These are phyloP conservation scores for Petunia secreta DNA, from an alignment of 257 asterid species.

Conservation along the genomic window DNA sequence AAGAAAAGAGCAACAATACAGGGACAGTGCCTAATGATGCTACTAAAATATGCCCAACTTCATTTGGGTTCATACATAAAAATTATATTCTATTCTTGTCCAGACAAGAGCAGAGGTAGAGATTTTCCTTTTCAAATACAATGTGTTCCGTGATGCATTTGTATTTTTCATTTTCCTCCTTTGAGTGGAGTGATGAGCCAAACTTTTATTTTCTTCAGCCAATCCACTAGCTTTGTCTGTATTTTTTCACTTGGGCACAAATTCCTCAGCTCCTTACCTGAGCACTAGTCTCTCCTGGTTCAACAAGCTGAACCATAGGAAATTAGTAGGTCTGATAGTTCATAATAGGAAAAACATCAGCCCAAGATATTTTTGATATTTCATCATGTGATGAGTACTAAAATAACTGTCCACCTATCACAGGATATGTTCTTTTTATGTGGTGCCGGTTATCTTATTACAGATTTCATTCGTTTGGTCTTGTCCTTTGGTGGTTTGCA, in stretches of 20 bases:
- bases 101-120: neutral
- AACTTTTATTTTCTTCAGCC: neutral
- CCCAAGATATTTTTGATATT: neutral
- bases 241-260: neutral
- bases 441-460: neutral
- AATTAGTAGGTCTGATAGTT: neutral
- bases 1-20: neutral
- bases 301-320: neutral
- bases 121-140: slow-evolving; percentile 12
- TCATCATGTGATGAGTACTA: neutral
- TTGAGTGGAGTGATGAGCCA: neutral
- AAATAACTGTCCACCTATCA: neutral
- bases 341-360: neutral
- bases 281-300: neutral
- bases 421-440: neutral
- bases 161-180: neutral
- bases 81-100: neutral
- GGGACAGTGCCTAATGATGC: neutral
- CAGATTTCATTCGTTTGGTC: neutral
- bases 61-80: slow-evolving; percentile 15
- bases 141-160: slow-evolving; percentile 11
- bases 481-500: neutral
- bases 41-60: neutral
- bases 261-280: neutral
- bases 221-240: slow-evolving; percentile 13